phyloP scores from a whole-genome alignment of 2,329 filamentous ascomycete genomes.

The Truncatella angustata region DNA sequence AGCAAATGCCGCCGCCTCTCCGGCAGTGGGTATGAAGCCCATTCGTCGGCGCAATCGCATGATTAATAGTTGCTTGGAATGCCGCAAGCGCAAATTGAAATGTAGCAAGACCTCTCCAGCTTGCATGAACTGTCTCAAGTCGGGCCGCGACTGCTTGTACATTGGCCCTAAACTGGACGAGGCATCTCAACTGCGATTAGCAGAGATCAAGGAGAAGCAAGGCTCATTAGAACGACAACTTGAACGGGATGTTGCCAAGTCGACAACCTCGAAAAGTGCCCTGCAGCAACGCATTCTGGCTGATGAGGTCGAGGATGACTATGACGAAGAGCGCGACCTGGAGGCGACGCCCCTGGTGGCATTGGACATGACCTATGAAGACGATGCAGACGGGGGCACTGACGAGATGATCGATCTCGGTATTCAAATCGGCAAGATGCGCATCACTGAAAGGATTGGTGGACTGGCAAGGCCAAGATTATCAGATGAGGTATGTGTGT shows the following conservation, averaged over 20 bases:
- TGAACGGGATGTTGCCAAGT: slow-evolving; percentile 64
- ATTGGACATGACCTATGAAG: slow-evolving; percentile 67
- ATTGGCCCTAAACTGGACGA: slow-evolving; percentile 67
- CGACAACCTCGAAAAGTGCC: slow-evolving; percentile 26
- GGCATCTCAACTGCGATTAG: slow-evolving; percentile 66
- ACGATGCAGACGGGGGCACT: slow-evolving; percentile 46
- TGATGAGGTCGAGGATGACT: slow-evolving; percentile 54
- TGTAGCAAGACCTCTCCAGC: slow-evolving; percentile 70
- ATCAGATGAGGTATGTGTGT: slow-evolving; percentile 60
- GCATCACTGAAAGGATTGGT: slow-evolving; percentile 72
- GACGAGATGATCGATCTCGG: slow-evolving; percentile 71
- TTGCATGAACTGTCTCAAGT: slow-evolving; percentile 64
- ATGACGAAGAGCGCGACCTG: slow-evolving; percentile 58
- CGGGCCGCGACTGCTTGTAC: slow-evolving; percentile 57
- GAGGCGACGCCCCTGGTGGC: slow-evolving; percentile 62
- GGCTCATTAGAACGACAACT: slow-evolving; percentile 68
- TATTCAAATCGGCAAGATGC: slow-evolving; percentile 68
- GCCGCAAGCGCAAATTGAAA: slow-evolving; percentile 73
- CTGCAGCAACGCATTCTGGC: slow-evolving; percentile 39
- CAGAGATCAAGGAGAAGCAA: slow-evolving; percentile 78
- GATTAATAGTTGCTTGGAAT: slow-evolving; percentile 54
- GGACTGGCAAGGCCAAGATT: slow-evolving; percentile 70
- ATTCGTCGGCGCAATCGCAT: slow-evolving; percentile 62
- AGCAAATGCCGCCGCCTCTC: slow-evolving; percentile 15
- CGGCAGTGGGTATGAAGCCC: slow-evolving; percentile 31